Evolutionary conservation across 495 filamentous ascomycete genomes (phyloP), one percentile per base, ranked within the genome.

Genomic region (Wilcoxina mikolae): DNA sequence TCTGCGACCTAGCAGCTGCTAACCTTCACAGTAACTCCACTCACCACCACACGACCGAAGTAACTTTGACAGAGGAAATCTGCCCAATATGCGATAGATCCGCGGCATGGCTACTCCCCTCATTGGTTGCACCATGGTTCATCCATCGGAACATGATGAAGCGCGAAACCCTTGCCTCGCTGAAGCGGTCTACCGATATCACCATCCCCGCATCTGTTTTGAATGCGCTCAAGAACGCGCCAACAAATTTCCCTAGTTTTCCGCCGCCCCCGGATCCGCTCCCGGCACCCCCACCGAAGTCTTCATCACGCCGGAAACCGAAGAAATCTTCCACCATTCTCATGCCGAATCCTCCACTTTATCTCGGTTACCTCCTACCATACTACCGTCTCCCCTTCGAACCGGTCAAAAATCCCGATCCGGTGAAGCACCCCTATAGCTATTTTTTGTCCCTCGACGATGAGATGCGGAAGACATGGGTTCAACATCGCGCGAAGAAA

Each of bases 121-220:
- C 47, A 7, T 10, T 50, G n/a, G 47, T 50, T 15, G 47, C 47
- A 27, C 47, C 47, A 50, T 50, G 27, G 24, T 50, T 50, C 22
- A 28, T 50, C 43, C 43, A 46, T 20, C 43, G 43, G 23, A 46
- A 46, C 43, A 46, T 46, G 43, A 46, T 46, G 43, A 46, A 46
- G 23, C n/a, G 43, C 11, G 43, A 46, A 46, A 46, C 43, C 11
- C 43, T 46, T 11, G 43, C 43, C 22, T 18, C 43, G 15, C 15
- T 46, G 15, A 17, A 24, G 3, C 43, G 43, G 11, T 46, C 43
- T 11, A 17, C 43, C 43, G 43, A 46, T 20, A 17, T 46, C 43
- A 46, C 15, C n/a, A 46, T 46, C 23, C 43, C 43, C 11, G 23
- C 43, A 17, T 18, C 43, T 1, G 22, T 46, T 7, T 20, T 46